phyloP scores from a whole-genome alignment of 768 basidiomycete species.

The Pleurotus giganteus region DNA sequence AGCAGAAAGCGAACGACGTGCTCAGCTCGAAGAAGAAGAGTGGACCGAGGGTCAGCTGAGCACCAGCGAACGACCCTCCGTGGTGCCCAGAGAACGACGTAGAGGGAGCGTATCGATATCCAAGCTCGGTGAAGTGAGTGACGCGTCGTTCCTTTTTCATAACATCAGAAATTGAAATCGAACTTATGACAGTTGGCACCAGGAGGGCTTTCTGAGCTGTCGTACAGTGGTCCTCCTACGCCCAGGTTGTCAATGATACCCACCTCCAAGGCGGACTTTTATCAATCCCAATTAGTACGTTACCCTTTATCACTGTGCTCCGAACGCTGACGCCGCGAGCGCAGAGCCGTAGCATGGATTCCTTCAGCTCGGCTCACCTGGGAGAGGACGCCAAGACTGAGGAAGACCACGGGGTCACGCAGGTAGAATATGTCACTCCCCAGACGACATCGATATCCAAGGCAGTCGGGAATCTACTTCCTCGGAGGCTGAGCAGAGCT shows the following conservation, averaged over 20 bases:
- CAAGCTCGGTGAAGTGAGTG: conserved; percentile 7
- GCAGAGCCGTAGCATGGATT: conserved; percentile 6
- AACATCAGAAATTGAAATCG: neutral
- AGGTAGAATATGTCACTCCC: neutral
- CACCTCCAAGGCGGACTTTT: conserved; percentile 4
- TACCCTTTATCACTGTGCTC: neutral
- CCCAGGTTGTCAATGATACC: neutral
- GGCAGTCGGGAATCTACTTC: conserved; percentile 8
- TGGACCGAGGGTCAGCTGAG: neutral
- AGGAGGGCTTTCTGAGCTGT: neutral
- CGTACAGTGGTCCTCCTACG: neutral
- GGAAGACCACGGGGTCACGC: conserved; percentile 5
- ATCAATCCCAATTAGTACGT: conserved; percentile 2
- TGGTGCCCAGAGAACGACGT: neutral
- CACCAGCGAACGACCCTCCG: neutral
- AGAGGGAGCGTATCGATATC: conserved; percentile 8
- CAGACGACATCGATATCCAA: conserved; percentile 6
- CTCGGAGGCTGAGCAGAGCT: conserved; percentile 8
- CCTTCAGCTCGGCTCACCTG: conserved; percentile 1
- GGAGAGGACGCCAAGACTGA: neutral
- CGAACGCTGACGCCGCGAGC: neutral
- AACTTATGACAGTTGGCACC: neutral
- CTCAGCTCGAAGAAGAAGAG: conserved; percentile 6
- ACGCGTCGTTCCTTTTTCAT: neutral
- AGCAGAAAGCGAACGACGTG: conserved; percentile 9